Evolutionary conservation across 176 grass and related monocot genomes (phyloP), one percentile per base, ranked within the genome.

Genomic region (Luzula sylvatica): DNA sequence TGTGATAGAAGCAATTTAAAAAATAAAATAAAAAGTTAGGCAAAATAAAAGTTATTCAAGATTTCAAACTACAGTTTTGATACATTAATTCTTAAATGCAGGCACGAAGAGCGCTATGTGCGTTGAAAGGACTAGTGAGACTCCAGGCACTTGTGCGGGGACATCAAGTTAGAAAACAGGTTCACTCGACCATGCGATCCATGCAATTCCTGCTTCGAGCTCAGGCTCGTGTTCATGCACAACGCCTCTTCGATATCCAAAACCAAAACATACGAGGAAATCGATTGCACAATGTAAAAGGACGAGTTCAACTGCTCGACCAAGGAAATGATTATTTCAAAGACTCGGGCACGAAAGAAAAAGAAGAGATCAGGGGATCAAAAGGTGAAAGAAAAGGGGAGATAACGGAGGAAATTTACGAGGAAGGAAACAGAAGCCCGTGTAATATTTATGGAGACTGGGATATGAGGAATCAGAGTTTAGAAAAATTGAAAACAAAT

Each of bases 171-270:
- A 70, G 87, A 0, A 82, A 83, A 27, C 87, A 93, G 61, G 87
- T 83, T 16, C 87, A 78, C 23, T 60, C 68, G 53, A 93, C 81
- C 20, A 93, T 93, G 81, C 66, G 61, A 23, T 78, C 60, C 77
- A 93, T 93, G 81, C 87, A 93, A 72, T 65, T 77, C 7, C 77
- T 93, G 17, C 76, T 93, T 44, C 81, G 81, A 7, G 81, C 79
- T 11, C 87, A 93, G 74, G 87, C 78, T 49, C 77, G 87, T 39
- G 77, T 86, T 3, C 77, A 73, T 40, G 66, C 87, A 53, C 70
- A 61, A 19, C 87, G 74, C 53, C 30, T 86, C 69, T 44, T 44
- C 38, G 8, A 44, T 0, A 27, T 26, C 65, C 40, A 55, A 18
- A 54, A 48, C 19, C 55, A 47, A 20, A 49, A 50, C 43, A 5